Base-by-base conservation (phyloP, 371 early-diverging fungal species). In the Mucor velutinosus region DNA sequence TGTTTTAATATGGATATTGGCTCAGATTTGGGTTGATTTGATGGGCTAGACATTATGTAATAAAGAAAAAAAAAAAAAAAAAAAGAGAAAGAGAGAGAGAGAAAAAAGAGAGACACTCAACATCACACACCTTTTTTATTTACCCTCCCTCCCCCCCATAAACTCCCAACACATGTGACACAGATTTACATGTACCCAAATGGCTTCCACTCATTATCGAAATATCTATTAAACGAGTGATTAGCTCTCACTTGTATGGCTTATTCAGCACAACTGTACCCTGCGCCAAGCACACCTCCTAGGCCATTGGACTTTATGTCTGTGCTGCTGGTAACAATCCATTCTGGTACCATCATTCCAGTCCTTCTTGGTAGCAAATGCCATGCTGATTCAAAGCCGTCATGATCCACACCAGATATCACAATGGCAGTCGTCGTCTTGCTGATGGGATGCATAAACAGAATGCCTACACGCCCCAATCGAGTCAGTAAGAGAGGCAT, bases 321-420 rank as follows among this genome's bases (percentile, higher is more conserved):
- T 8, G 70, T 64, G 25, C 83, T 81, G 12, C 76, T 73, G 0
- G 80, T 57, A 56, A 82, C 83, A 78, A 64, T 72, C 82, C 83
- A 86, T 58, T 86, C 86, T 17, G 86, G 84, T 23, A 84, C 69
- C 45, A 84, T 58, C 29, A 83, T 76, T 6, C 87, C 87, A 19
- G 85, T 82, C 15, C 84, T 73, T 61, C 79, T 83, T 7, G 84
- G 86, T 47, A 86, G 66, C n/a, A 86, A 60, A 43, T 76, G 70
- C 21, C 78, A 72, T 0, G 82, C 82, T 17, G 66, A 68, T 29
- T 78, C 75, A 21, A 85, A 67, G 0, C 86, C 86, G 29, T 56
- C 66, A 1, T 23, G 49, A 72, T 84, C 83, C 0, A 77, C 19
- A 17, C 85, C 84, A 23, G 84, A 78, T 33, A 85, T 70, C 0